Conservation (phyloP, 768 basidiomycete genomes). For the Suillus lakei region DNA sequence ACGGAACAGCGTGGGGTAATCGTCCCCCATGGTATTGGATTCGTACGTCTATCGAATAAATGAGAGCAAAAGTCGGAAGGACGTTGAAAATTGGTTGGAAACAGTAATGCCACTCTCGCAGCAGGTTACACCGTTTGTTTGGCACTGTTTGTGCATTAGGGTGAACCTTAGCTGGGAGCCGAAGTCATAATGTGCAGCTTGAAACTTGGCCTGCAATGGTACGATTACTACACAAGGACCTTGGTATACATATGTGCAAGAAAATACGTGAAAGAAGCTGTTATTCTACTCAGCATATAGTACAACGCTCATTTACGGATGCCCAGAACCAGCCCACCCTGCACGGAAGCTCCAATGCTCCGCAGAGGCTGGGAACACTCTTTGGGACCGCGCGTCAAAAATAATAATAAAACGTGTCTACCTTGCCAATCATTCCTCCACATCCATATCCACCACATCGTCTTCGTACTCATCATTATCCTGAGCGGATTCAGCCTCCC, state of each 20-base stretch:
- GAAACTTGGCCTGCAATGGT: too few relatives aligned
- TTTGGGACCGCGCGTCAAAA: background rate
- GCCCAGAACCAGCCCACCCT: conserved; percentile 3
- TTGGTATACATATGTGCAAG: background rate
- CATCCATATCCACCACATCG: conserved; percentile 16
- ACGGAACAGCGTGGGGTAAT: conserved; percentile 89
- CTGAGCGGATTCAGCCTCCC: conserved; percentile 15
- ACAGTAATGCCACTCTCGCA: background rate
- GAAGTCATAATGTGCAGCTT: background rate
- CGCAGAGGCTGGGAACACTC: conserved; percentile 4
- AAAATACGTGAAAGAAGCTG: background rate
- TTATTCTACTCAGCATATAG: background rate
- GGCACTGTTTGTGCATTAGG: background rate
- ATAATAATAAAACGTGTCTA: background rate
- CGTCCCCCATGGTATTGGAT: conserved; percentile 61
- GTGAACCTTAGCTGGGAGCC: background rate
- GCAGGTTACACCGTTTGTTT: background rate
- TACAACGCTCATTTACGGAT: background rate
- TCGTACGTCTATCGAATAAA: background rate
- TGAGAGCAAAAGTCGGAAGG: background rate
- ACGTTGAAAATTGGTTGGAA: background rate
- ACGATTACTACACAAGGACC: too few relatives aligned
- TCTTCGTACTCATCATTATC: background rate
- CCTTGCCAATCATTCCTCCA: conserved; percentile 22
- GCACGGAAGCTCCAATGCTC: background rate